Conservation (phyloP, 2,329 filamentous ascomycete genomes). For the Penicillium sp. region DNA sequence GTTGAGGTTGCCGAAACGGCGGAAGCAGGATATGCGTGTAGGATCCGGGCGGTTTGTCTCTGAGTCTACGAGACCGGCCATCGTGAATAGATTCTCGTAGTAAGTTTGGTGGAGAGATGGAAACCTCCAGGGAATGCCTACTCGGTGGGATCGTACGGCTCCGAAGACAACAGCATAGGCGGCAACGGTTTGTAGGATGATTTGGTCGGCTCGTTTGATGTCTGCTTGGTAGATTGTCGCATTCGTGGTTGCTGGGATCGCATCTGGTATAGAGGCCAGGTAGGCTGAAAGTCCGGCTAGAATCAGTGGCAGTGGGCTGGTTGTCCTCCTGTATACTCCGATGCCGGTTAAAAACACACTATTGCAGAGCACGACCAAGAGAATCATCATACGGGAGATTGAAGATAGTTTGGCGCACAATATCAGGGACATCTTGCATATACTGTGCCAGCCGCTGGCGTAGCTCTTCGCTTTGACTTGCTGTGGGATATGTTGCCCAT, state of each 20-base stretch:
- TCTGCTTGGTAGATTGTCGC: constrained; percentile 27
- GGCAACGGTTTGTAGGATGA: constrained; percentile 25
- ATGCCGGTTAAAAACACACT: background rate
- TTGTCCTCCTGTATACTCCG: constrained; percentile 10
- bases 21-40: constrained; percentile 46
- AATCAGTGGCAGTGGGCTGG: constrained; percentile 27
- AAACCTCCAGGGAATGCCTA: constrained; percentile 14
- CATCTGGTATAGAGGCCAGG: constrained; percentile 19
- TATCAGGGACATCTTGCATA: constrained; percentile 22
- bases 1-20: constrained; percentile 56
- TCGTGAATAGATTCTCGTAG: constrained; percentile 55
- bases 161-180: constrained; percentile 28
- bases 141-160: constrained; percentile 27
- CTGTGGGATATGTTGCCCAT: constrained; percentile 29
- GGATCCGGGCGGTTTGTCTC: constrained; percentile 50
- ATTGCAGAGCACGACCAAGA: no score
- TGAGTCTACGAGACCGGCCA: constrained; percentile 53
- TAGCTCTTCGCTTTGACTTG: constrained; percentile 16
- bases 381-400: constrained; percentile 24
- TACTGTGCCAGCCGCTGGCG: constrained; percentile 19
- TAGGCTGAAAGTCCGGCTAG: constrained; percentile 31
- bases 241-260: constrained; percentile 20
- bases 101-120: constrained; percentile 46
- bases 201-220: constrained; percentile 17
- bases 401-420: constrained; percentile 23